Conservation (phyloP, 495 filamentous ascomycete species). For the Penicillium verhagenii region DNA sequence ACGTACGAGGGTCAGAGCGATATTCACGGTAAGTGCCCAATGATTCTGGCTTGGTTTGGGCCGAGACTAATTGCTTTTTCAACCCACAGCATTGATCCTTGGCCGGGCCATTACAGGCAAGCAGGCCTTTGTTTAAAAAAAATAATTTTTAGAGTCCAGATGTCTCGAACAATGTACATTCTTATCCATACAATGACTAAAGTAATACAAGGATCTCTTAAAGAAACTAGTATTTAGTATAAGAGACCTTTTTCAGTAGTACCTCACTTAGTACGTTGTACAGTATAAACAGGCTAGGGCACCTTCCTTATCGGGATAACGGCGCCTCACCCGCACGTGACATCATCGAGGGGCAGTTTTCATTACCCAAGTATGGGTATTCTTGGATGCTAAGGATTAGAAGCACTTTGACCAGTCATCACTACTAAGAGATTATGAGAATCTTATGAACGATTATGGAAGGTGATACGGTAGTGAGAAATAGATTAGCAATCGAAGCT, state of each 20-base stretch:
- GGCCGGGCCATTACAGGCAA: conserved; percentile 69
- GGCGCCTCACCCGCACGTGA: conserved; percentile 31
- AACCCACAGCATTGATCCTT: conserved; percentile 58
- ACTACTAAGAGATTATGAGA: background rate
- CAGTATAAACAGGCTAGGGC: background rate
- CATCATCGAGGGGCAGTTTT: conserved; percentile 31
- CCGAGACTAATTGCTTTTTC: conserved; percentile 16
- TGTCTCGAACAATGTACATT: conserved; percentile 4
- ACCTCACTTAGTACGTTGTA: too few relatives aligned
- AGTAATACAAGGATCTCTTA: too few relatives aligned
- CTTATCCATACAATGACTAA: too few relatives aligned
- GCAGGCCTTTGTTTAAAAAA: conserved; percentile 60
- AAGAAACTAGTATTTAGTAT: too few relatives aligned
- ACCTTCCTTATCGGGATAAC: conserved; percentile 19
- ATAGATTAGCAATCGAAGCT: background rate
- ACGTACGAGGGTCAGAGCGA: conserved; percentile 98
- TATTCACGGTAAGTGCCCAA: conserved; percentile 74
- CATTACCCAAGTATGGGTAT: conserved; percentile 5
- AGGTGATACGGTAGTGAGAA: background rate
- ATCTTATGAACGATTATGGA: background rate
- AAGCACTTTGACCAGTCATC: too few relatives aligned
- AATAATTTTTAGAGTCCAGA: too few relatives aligned
- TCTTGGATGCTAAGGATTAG: background rate
- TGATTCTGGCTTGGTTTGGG: conserved; percentile 3
- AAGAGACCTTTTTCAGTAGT: too few relatives aligned